Percentiles rank a stretch among this genome's conserved stretches.
Evolutionary conservation across 257 asterid genomes (phyloP).

Genomic region (Gentiana macrophylla): DNA sequence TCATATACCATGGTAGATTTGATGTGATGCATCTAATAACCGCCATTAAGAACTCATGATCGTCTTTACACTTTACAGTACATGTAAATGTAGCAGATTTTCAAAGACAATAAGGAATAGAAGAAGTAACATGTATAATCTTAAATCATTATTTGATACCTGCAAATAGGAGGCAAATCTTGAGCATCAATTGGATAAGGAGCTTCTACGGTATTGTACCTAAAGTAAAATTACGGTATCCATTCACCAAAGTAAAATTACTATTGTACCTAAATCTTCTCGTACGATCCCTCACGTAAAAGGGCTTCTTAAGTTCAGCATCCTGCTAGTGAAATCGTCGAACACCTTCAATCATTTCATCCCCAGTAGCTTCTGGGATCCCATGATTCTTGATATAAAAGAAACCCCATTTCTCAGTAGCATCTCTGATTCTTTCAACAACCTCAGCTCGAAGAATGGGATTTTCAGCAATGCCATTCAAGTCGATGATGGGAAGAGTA

Average conservation of each 20-base stretch:
- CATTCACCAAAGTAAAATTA: slow-evolving; percentile 24
- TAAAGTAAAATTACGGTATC: too few species aligned
- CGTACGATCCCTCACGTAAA: slow-evolving; percentile 18
- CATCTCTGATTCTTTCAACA: slow-evolving; percentile 21
- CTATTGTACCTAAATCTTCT: slow-evolving; percentile 18
- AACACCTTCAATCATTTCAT: slow-evolving; percentile 17
- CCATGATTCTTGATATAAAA: slow-evolving; percentile 38
- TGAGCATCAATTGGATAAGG: slow-evolving; percentile 23
- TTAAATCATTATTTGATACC: slow-evolving; percentile 15
- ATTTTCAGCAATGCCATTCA: slow-evolving; percentile 11
- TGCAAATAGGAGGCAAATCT: slow-evolving; percentile 31
- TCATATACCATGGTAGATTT: too few species aligned
- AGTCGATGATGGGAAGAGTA: slow-evolving; percentile 25
- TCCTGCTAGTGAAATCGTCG: slow-evolving; percentile 18
- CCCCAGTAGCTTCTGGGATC: slow-evolving; percentile 10
- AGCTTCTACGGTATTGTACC: slow-evolving; percentile 23
- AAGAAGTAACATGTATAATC: too few species aligned
- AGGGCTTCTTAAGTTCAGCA: slow-evolving; percentile 15
- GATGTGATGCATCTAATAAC: too few species aligned
- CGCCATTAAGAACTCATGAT: too few species aligned
- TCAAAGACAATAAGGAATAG: too few species aligned
- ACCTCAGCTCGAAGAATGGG: slow-evolving; percentile 14
- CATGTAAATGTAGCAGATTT: too few species aligned
- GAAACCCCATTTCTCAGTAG: slow-evolving; percentile 35
- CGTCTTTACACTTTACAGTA: too few species aligned